A percentile compares a stretch with the other conserved stretches of the same genome.
Evolutionary conservation across 2,329 filamentous ascomycete genomes (phyloP).

Genomic region (Orbilia ellipsospora): DNA sequence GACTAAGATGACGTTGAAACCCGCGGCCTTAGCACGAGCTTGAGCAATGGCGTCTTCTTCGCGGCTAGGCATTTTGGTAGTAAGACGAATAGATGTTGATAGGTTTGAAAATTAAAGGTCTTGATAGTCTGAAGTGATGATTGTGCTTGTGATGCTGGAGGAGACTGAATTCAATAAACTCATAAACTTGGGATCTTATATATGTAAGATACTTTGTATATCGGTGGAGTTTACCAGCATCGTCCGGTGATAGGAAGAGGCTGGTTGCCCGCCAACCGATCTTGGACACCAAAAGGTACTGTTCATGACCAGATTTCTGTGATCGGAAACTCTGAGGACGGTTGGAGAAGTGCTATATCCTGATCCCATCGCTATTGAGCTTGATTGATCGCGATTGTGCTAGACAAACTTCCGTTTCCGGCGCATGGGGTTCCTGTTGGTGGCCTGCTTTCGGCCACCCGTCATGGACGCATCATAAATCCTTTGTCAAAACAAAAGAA

Average conservation of each 20-base stretch:
- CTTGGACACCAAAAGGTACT: slow-evolving; percentile 24
- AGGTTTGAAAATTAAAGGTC: not conserved
- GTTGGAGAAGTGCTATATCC: not conserved
- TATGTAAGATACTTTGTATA: not conserved
- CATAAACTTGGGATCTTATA: not conserved
- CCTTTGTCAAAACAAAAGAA: slow-evolving; percentile 12
- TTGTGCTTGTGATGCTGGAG: slow-evolving; percentile 4
- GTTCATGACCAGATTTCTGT: slow-evolving; percentile 11
- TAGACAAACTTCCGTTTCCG: slow-evolving; percentile 35
- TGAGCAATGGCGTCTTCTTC: slow-evolving; percentile 40
- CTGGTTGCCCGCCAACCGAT: slow-evolving; percentile 20
- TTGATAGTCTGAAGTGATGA: not conserved
- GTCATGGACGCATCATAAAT: slow-evolving; percentile 9
- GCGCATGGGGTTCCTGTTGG: not conserved
- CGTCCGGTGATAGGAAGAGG: slow-evolving; percentile 1
- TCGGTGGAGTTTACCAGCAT: too few relatives aligned
- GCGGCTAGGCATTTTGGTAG: slow-evolving; percentile 40
- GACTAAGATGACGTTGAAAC: slow-evolving; percentile 63
- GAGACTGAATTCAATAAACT: not conserved
- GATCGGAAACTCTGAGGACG: slow-evolving; percentile 17
- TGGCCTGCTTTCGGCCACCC: slow-evolving; percentile 22
- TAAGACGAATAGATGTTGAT: not conserved
- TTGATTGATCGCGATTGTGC: slow-evolving; percentile 49
- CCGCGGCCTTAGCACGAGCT: slow-evolving; percentile 32
- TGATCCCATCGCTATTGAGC: slow-evolving; percentile 29